Evolutionary conservation across 257 asterid genomes (phyloP), one percentile per base, ranked within the genome.

Genomic region (Anisodus tanguticus): DNA sequence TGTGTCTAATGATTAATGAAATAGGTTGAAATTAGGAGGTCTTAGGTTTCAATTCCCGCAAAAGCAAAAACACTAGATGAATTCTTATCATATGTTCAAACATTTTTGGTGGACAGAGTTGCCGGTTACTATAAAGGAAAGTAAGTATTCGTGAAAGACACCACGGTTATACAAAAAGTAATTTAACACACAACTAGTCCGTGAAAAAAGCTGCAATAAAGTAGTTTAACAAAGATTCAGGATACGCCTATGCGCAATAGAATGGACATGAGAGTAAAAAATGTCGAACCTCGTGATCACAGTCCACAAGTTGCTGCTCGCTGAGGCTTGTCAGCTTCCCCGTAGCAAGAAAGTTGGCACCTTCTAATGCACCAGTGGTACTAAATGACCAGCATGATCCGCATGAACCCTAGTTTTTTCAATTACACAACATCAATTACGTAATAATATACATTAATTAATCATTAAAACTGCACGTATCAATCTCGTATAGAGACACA

Each of bases 311-410:
- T 89, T 95, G 98, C 80, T 95, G 98, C 91, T 95, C 98, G 84
- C 98, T 93, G 82, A 95, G 97, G 90, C 93, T 93, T 90, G 84
- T 95, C 64, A 95, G 93, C 59, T 91, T 92, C 87, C 98, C 97
- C 3, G 97, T 95, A 10, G 98, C 92, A 16, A 95, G 88, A 87
- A 79, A 95, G 80, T 93, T 91, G 84, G 98, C 96, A 83, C 98
- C 98, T 89, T 95, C 98, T 86, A 95, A 78, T 10, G 98, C 98
- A 80, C 98, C 98, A 0, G 97, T 92, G 37, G 98, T 88, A 87
- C 98, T 95, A 85, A 93, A 95, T 15, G 97, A 90, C 98, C 98
- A 95, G 91, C 98, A 93, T 17, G 98, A 93, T 45, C 98, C 98
- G 87, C 98, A 95, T 0, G 94, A 86, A 9, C 97, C 98, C 98